A percentile compares a stretch with the other conserved stretches of the same genome.
Evolutionary conservation across 257 asterid genomes (phyloP).

Genomic region (Mentha longifolia): DNA sequence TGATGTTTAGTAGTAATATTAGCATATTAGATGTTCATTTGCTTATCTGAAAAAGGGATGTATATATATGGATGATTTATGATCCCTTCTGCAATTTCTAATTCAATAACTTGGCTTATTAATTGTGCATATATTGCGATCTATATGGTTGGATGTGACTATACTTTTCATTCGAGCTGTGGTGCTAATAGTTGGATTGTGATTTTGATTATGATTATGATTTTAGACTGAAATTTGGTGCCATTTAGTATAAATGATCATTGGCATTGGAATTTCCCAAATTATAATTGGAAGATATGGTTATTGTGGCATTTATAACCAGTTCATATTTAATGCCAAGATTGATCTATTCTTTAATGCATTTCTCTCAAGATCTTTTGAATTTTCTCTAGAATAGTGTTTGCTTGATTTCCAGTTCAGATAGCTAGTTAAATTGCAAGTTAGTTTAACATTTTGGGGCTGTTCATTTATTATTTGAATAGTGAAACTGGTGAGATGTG

Average conservation of each 20-base stretch:
- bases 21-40: constrained; percentile 30
- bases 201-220: not conserved
- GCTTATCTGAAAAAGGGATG: constrained; percentile 32
- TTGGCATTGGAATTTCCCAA: constrained; percentile 2
- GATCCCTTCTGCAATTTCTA: constrained; percentile 35
- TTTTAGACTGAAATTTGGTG: not conserved
- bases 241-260: not conserved
- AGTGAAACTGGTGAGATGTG: constrained; percentile 20
- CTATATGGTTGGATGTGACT: not conserved
- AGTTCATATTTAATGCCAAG: not conserved
- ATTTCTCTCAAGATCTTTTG: not conserved
- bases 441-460: not conserved
- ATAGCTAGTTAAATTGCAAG: not conserved
- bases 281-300: constrained; percentile 3
- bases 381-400: not conserved
- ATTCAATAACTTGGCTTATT: constrained; percentile 22
- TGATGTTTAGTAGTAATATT: constrained; percentile 24
- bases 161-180: too few species aligned
- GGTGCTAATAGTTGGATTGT: constrained; percentile 14
- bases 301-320: constrained; percentile 8
- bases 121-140: not conserved
- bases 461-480: not conserved
- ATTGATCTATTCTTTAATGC: not conserved
- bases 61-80: constrained; percentile 29
- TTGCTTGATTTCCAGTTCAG: not conserved